These are phyloP conservation scores for Heliocybe sulcata DNA, from an alignment of 1,284 basidiomycete species.

Conservation along the genomic window DNA sequence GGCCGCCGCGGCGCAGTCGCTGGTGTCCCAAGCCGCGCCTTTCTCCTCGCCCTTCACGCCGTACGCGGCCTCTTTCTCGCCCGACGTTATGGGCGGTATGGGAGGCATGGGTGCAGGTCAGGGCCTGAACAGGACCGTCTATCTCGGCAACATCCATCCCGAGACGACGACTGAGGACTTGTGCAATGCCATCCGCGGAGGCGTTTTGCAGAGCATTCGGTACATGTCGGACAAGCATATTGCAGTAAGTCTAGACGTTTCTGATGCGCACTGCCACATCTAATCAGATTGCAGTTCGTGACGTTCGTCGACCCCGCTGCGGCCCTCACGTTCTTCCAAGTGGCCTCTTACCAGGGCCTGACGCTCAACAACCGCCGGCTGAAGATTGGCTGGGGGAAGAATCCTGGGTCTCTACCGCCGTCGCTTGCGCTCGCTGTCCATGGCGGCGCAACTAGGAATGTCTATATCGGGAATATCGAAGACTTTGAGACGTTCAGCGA, in stretches of 20 bases:
- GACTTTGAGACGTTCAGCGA: conserved; percentile 87
- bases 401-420: conserved; percentile 78
- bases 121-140: conserved; percentile 81
- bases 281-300: conserved; percentile 54
- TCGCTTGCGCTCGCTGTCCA: conserved; percentile 82
- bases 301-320: conserved; percentile 87
- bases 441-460: conserved; percentile 87
- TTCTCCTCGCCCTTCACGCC: conserved; percentile 44
- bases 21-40: conserved; percentile 50
- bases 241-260: conserved; percentile 42
- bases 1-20: conserved; percentile 73
- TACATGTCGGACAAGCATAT: conserved; percentile 95
- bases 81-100: conserved; percentile 36
- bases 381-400: conserved; percentile 95
- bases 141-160: conserved; percentile 90
- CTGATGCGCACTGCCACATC: not conserved
- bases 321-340: conserved; percentile 88
- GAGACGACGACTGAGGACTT: conserved; percentile 90
- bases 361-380: conserved; percentile 86
- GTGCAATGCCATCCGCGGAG: conserved; percentile 90
- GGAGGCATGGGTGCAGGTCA: conserved; percentile 34
- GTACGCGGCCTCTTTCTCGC: conserved; percentile 46
- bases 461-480: conserved; percentile 90
- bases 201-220: conserved; percentile 83
- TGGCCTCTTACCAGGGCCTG: conserved; percentile 81